Evolutionary conservation across 73 alveolate genomes (phyloP), one percentile per base, ranked within the genome.

Genomic region (Diophrys sp.): DNA sequence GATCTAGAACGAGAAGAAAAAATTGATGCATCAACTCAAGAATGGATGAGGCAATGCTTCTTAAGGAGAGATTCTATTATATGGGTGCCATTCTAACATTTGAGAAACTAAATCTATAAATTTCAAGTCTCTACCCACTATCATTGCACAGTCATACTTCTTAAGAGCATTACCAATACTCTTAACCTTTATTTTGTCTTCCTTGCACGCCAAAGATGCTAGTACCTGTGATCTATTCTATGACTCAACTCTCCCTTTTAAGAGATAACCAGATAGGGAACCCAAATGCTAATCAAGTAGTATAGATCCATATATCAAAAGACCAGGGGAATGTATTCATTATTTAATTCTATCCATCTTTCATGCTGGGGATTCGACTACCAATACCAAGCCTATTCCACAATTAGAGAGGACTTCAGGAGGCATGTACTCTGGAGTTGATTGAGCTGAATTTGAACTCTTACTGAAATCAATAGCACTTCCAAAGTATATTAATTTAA

Each of bases 391-490:
- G 2, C 75, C 79, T 67, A 70, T 83, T 24, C 89, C 91, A 54
- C 87, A 78, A 29, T 56, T 77, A 30, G 82, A 88, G 1, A 96
- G 88, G 28, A 96, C 75, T 76, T 96, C 99, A 23, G 99, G 98
- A 24, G 97, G 87, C 84, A 96, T 75, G 81, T 96, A 96, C 78
- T 96, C 99, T 0, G 99, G 98, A 33, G 98, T 96, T 31, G 75
- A 56, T 44, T 56, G 11, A 1, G 83, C 44, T 1, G 55, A 18
- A 54, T 28, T n/a, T 28, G 5, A 25, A 8, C 69, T 67, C 2
- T 2, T 56, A 0, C 33, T 14, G 34, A 56, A 29, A 0, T 34
- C 33, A 70, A 79, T 87, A 14, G 94, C 89, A 0, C 90, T 77
- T 29, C 96, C 96, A 57, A 90, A 87, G 66, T 90, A 94, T 31